Base-by-base conservation (phyloP, 495 filamentous ascomycete species). In the Podospora didyma region DNA sequence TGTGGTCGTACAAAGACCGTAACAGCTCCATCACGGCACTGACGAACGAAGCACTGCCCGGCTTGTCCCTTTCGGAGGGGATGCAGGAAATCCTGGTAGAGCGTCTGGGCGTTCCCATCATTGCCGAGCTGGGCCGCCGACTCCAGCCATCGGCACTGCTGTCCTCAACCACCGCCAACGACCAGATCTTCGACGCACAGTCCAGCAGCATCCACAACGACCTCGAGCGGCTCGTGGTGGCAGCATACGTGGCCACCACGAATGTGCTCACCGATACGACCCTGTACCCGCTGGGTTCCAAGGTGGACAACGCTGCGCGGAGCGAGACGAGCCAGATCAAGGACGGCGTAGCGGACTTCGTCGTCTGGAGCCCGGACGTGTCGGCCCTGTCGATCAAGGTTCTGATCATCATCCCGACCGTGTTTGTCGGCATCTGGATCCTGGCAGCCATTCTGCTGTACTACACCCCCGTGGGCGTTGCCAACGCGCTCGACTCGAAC, bases 351-450 rank as follows among this genome's bases (percentile, higher is more conserved):
- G 66, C 41, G 24, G 64, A 67, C 14, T 75, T 75, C 54, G 70
- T 75, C 37, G 64, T 75, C 41, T 68, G 64, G 57, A 67, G 59
- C 31, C 26, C 62, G n/a, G 67, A 73, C 34, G 62, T 68, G 49
- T 44, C 63, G 0, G 62, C 72, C 0, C 45, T 75, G 23, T 73
- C 70, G 22, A 57, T 71, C 7, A 51, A 56, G 21, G 56, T 62
- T 10, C 49, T 73, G 35, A 69, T 72, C 50, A 42, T 65, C 21
- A 60, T 73, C 26, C 70, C 72, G 0, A 60, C 47, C 19, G 31
- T 71, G 4, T 61, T 63, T 7, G 19, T 62, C 21, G 54, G 56
- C 2, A 41, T 54, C 14, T 64, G 64, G 64, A 1, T 60, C 10
- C n/a, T 67, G 3, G 49, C 44, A 4, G 16, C 52, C 2, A 21